Base-by-base conservation (phyloP, 495 filamentous ascomycete genomes). In the Penicillium ochrochloron region DNA sequence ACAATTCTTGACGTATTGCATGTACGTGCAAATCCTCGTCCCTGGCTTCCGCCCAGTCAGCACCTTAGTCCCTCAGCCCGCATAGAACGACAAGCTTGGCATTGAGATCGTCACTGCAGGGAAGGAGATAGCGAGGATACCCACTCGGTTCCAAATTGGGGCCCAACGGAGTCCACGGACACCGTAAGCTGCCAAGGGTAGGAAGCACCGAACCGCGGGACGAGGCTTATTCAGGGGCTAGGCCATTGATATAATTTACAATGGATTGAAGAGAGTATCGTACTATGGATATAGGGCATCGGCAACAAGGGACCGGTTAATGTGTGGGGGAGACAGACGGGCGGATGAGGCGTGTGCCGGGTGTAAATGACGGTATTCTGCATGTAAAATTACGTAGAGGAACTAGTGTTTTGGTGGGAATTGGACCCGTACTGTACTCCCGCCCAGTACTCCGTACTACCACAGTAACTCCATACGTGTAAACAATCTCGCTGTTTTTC, bases 401-500 rank as follows among this genome's bases (percentile, higher is more conserved):
- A 33, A 44, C 7, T 46, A 21, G 61, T 65, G 64, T 59, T 73
- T 68, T 62, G 61, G 42, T 44, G 42, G 42, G 42, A 44, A 52
- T 53, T 37, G 52, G 57, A 58, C 55, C 55, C 27, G 34, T 39
- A 48, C 61, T 57, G 66, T 69, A 71, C 60, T 60, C 33, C 34
- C 19, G 62, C 57, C 56, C 61, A 48, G 46, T 34, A 27, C 25
- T 27, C 25, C 25, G 61, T 63, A 66, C 58, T 64, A 68, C 66
- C 15, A 17, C 33, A 5, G 50, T 19, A 46, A 21, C 56, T 35
- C 35, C 29, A 15, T 41, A 62, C 17, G 41, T 66, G 69, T 71
- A 73, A 74, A 74, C 74, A 75, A 60, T 69, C 57, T 48, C 31
- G 42, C 37, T 61, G 60, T 64, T 71, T 70, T 55, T 64, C 65